Conservation (phyloP, 169 alveolate genomes). For the Plasmodium malariae region DNA sequence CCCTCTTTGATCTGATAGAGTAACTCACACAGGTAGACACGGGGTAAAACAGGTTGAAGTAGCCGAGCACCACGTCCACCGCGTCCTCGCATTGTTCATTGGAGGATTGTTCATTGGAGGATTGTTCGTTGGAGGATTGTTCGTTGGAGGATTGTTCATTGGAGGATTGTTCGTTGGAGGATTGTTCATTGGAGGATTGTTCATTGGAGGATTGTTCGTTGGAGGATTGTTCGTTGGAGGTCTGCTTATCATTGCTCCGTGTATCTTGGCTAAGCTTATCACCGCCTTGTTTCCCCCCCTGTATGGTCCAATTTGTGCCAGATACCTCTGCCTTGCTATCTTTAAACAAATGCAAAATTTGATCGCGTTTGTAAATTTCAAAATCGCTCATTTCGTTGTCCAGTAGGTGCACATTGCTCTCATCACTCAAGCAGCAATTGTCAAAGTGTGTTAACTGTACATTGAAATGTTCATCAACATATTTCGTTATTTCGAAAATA, state of each 20-base stretch:
- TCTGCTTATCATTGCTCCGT: too few species aligned
- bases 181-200: too few species aligned
- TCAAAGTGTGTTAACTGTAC: slow-evolving; percentile 39
- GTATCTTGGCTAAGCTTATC: too few species aligned
- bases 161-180: too few species aligned
- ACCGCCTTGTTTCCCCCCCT: not conserved
- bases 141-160: too few species aligned
- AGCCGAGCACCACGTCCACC: not conserved
- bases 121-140: too few species aligned
- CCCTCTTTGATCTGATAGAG: slow-evolving; percentile 20
- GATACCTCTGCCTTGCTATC: not conserved
- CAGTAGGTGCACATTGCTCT: slow-evolving; percentile 10
- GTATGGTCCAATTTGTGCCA: too few species aligned
- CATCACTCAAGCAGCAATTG: slow-evolving; percentile 32
- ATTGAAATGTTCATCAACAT: slow-evolving; percentile 4
- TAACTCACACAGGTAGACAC: slow-evolving; percentile 48
- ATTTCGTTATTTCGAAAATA: slow-evolving; percentile 24
- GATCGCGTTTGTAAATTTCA: slow-evolving; percentile 43
- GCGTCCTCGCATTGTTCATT: too few species aligned
- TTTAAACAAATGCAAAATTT: slow-evolving; percentile 9
- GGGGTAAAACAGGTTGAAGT: slow-evolving; percentile 38
- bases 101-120: too few species aligned
- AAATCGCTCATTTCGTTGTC: slow-evolving; percentile 30
- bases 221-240: too few species aligned
- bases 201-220: too few species aligned